Conservation (phyloP, 495 filamentous ascomycete species). For the Podospora pseudopauciseta region DNA sequence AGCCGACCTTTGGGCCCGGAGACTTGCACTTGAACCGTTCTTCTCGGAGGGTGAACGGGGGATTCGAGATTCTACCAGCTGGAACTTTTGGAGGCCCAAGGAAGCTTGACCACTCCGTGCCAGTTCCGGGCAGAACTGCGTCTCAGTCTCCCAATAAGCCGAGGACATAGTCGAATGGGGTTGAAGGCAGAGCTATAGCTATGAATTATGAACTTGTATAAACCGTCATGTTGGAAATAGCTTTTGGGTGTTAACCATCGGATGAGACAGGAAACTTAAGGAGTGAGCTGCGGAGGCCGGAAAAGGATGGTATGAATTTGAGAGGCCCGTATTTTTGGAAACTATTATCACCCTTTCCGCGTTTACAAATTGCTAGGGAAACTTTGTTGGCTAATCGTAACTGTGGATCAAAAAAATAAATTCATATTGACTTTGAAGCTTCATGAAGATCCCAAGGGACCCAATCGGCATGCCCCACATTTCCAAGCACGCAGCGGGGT, state of each 20-base stretch:
- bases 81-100: slow-evolving; percentile 43
- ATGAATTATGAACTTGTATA: neutral
- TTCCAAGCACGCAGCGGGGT: neutral
- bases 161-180: neutral
- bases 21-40: slow-evolving; percentile 45
- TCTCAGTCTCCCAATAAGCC: neutral
- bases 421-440: neutral
- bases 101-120: neutral
- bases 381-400: neutral
- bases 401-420: neutral
- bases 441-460: neutral
- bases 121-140: neutral
- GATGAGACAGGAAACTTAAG: neutral
- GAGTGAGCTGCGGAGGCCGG: neutral
- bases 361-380: neutral
- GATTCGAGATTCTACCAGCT: slow-evolving; percentile 58
- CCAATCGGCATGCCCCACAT: neutral
- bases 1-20: slow-evolving; percentile 36
- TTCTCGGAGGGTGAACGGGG: slow-evolving; percentile 56
- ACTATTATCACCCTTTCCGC: neutral
- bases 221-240: neutral
- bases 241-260: neutral
- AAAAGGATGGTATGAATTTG: neutral
- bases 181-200: neutral
- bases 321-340: neutral